Evolutionary conservation across 1,139 yeast genomes (phyloP).

Genomic region (Debaryomyces robertsiae): DNA sequence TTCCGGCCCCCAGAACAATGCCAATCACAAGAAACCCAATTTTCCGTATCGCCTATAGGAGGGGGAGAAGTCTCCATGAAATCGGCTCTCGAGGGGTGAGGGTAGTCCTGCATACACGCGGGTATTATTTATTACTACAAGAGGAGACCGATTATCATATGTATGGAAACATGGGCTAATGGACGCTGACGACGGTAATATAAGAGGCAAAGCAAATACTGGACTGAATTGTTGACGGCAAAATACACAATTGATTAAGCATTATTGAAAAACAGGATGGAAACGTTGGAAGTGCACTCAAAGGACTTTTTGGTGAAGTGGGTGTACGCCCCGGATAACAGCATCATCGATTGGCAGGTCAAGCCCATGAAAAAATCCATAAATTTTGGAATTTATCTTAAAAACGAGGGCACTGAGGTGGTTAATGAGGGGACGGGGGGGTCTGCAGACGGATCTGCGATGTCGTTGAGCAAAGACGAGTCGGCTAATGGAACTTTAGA

Average conservation of each 20-base stretch:
- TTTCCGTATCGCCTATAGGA: too few species aligned
- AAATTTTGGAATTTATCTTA: conserved; percentile 60
- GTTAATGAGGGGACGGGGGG: conserved; percentile 5
- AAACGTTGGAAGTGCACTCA: conserved; percentile 85
- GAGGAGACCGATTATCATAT: conserved; percentile 8
- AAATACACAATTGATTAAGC: not conserved
- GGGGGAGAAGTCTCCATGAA: too few species aligned
- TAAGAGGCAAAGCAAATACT: not conserved
- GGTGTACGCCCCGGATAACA: conserved; percentile 74
- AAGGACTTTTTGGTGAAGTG: conserved; percentile 88
- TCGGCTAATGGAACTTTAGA: conserved; percentile 5
- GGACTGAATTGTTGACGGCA: not conserved
- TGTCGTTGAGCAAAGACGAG: conserved; percentile 10
- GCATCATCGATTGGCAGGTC: conserved; percentile 74
- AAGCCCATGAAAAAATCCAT: conserved; percentile 86
- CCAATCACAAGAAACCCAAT: too few species aligned
- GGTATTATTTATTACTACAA: conserved; percentile 1
- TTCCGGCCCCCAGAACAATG: too few species aligned
- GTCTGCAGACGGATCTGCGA: conserved; percentile 1
- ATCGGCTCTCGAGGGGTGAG: too few species aligned
- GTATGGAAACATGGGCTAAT: not conserved
- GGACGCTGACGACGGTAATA: not conserved
- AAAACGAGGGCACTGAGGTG: conserved; percentile 30
- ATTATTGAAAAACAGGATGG: conserved; percentile 48
- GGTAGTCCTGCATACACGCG: conserved; percentile 8